A percentile compares a stretch with the other conserved stretches of the same genome.
Evolutionary conservation across 345 rosid genomes (phyloP).

Genomic region (Lumnitzera littorea): DNA sequence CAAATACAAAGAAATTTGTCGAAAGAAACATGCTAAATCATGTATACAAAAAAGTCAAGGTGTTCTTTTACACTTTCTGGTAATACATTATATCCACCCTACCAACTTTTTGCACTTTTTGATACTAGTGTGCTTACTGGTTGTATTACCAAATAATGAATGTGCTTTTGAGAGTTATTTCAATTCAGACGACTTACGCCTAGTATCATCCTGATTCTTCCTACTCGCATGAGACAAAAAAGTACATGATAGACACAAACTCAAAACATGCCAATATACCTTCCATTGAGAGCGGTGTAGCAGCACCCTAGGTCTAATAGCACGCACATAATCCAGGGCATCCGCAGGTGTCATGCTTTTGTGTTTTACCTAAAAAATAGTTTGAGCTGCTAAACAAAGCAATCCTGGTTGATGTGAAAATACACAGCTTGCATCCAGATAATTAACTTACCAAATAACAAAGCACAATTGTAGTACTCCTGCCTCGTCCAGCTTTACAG

Average conservation of each 20-base stretch:
- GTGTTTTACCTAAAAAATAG: constrained; percentile 35
- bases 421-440: not conserved
- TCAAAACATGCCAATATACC: constrained; percentile 15
- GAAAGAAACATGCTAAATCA: too few relatives aligned
- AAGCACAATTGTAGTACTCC: constrained; percentile 84
- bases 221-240: not conserved
- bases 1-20: too few relatives aligned
- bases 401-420: too few relatives aligned
- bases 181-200: too few relatives aligned
- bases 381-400: too few relatives aligned
- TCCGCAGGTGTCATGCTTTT: constrained; percentile 42
- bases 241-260: not conserved
- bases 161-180: too few relatives aligned
- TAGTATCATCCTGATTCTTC: not conserved
- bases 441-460: constrained; percentile 53
- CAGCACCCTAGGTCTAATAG: constrained; percentile 54
- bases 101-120: too few relatives aligned
- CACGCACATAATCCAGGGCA: constrained; percentile 47
- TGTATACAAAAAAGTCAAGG: too few relatives aligned
- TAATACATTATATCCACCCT: too few relatives aligned
- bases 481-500: constrained; percentile 93
- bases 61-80: too few relatives aligned
- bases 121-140: too few relatives aligned
- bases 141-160: too few relatives aligned
- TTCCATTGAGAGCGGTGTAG: constrained; percentile 57